A percentile compares a stretch with the other conserved stretches of the same genome.
Evolutionary conservation across 345 rosid species (phyloP).

Genomic region (Orychophragmus violaceus): DNA sequence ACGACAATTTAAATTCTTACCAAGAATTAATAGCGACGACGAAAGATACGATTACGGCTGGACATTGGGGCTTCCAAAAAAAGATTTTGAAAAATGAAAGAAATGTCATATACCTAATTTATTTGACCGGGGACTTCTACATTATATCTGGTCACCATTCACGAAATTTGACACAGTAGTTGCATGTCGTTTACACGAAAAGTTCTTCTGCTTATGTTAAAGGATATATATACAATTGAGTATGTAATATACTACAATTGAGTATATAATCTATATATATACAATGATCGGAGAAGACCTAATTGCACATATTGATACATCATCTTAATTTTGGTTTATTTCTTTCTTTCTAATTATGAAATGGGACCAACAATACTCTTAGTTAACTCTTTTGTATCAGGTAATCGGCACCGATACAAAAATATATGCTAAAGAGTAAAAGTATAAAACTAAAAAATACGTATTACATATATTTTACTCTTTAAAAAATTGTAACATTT

Average conservation of each 20-base stretch:
- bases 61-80: slow-evolving; percentile 13
- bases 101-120: slow-evolving; percentile 25
- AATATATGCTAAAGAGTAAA: not conserved
- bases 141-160: slow-evolving; percentile 15
- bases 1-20: slow-evolving; percentile 5
- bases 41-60: slow-evolving; percentile 25
- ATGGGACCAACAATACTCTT: not conserved
- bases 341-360: not conserved
- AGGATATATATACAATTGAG: not conserved
- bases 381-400: not conserved
- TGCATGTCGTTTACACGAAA: slow-evolving; percentile 10
- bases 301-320: not conserved
- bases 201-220: not conserved
- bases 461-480: not conserved
- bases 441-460: not conserved
- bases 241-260: not conserved
- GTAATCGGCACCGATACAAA: not conserved
- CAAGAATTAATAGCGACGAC: slow-evolving; percentile 18
- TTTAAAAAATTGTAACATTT: not conserved
- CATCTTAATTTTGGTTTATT: not conserved
- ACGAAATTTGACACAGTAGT: slow-evolving; percentile 17
- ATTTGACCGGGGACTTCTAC: slow-evolving; percentile 23
- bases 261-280: not conserved
- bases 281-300: not conserved
- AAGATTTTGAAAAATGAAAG: not conserved